phyloP scores from a whole-genome alignment of 2,329 filamentous ascomycete genomes.

The Trichoderma gracile region DNA sequence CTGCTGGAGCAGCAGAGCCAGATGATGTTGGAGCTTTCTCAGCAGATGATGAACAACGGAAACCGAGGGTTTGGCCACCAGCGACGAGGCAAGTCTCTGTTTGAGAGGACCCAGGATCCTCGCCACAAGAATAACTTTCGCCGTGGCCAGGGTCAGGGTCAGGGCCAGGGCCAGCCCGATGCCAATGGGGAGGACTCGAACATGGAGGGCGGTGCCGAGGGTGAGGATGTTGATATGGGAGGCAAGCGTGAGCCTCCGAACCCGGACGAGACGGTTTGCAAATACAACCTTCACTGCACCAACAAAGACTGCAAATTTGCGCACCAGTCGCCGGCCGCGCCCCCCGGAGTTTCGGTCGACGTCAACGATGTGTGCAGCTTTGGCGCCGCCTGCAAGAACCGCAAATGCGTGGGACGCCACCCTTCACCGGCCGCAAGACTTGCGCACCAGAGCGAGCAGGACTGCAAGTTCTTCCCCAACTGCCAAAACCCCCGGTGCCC shows the following conservation, averaged over 20 bases:
- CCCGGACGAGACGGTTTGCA: constrained; percentile 73
- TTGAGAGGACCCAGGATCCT: constrained; percentile 68
- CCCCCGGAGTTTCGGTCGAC: constrained; percentile 74
- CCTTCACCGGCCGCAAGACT: constrained; percentile 83
- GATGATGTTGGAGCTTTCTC: constrained; percentile 77
- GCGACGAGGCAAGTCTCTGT: constrained; percentile 62
- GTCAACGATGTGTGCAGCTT: constrained; percentile 78
- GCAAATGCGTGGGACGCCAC: constrained; percentile 88
- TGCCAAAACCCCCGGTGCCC: constrained; percentile 85
- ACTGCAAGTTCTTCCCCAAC: constrained; percentile 90
- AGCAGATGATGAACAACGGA: constrained; percentile 59
- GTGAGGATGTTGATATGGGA: constrained; percentile 65
- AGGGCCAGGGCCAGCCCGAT: constrained; percentile 35
- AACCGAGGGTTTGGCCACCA: constrained; percentile 46
- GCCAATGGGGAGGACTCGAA: constrained; percentile 40
- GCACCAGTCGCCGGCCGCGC: constrained; percentile 89
- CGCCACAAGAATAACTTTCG: constrained; percentile 52
- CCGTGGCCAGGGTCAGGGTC: constrained; percentile 46
- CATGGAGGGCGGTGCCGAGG: constrained; percentile 42
- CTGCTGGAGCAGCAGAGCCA: constrained; percentile 87
- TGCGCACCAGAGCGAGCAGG: constrained; percentile 77
- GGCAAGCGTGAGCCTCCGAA: constrained; percentile 56
- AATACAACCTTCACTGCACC: constrained; percentile 84
- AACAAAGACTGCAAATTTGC: constrained; percentile 90
- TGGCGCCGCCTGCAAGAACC: constrained; percentile 91